Conservation (phyloP, 164 flowering plant species). For the Chloranthus sessilifolius region DNA sequence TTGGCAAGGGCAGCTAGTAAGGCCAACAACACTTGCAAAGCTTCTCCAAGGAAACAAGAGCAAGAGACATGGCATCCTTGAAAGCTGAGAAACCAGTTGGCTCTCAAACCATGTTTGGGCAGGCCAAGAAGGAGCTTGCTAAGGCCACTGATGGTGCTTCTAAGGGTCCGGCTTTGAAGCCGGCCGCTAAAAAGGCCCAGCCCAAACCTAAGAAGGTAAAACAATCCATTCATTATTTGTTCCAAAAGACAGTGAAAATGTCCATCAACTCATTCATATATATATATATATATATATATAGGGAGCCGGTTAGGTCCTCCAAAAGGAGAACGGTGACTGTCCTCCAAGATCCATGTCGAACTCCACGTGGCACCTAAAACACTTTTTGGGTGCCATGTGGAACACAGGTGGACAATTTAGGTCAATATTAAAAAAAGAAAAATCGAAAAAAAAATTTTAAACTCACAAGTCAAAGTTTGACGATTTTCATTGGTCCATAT, state of each 20-base stretch:
- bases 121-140: conserved; percentile 27
- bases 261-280: background rate
- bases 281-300: background rate
- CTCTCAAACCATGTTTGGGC: conserved; percentile 12
- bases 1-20: conserved; percentile 5
- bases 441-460: too few species aligned
- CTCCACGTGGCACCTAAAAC: background rate
- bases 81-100: conserved; percentile 42
- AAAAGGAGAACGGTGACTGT: background rate
- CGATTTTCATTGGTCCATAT: too few species aligned
- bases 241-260: background rate
- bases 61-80: conserved; percentile 40
- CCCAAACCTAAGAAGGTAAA: conserved; percentile 34
- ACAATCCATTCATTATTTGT: background rate
- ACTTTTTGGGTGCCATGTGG: background rate
- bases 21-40: conserved; percentile 11
- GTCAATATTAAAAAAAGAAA: too few species aligned
- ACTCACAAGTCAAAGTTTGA: too few species aligned
- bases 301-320: background rate
- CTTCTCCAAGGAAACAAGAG: conserved; percentile 5
- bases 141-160: conserved; percentile 12
- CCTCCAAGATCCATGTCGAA: background rate
- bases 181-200: conserved; percentile 30
- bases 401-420: too few species aligned
- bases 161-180: conserved; percentile 30